Evolutionary conservation across 345 rosid genomes (phyloP), one percentile per base, ranked within the genome.

Genomic region (Pelargonium nanum): DNA sequence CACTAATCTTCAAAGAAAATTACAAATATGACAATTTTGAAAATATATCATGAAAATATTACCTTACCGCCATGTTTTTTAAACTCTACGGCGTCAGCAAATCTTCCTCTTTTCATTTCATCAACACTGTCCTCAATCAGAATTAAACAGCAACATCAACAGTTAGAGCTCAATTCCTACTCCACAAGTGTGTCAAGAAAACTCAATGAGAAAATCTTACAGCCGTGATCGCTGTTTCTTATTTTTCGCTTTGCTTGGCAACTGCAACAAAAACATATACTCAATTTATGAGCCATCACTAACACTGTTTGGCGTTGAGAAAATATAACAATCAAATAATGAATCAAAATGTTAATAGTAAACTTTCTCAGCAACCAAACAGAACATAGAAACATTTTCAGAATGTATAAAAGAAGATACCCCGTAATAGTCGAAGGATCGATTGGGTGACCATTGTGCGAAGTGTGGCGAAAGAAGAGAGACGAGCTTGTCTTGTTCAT

Each of bases 61-160:
- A 91, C 99, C 99, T 93, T 89, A 70, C 99, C 97, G 55, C 96
- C 99, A 66, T 93, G 94, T 65, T 85, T 67, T 76, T 73, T 72
- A 8, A 85, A 75, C 69, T 89, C 97, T 0, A 71, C 55, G 68
- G 89, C 75, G 58, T 89, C 99, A 1, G 87, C 90, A 32, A 89
- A 89, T 53, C 89, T 89, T 34, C 96, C 97, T 28, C 97, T 72
- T 71, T 68, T 93, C 97, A 89, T 83, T 88, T 93, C 99, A 84
- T 89, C 99, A 19, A 72, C 64, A 87, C 99, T 93, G 97, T 83
- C 80, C 89, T 82, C 89, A 40, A 40, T 17, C 10, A 40, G 15
- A 40, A 40, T 40, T 40, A 40, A 17, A 12, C 13, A 12, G 48
- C 48, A 1, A 40, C 15, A 17, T 40, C 48, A 40, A 40, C 2